Conservation (phyloP, 164 flowering plant species). For the Chimonanthus salicifolius region DNA sequence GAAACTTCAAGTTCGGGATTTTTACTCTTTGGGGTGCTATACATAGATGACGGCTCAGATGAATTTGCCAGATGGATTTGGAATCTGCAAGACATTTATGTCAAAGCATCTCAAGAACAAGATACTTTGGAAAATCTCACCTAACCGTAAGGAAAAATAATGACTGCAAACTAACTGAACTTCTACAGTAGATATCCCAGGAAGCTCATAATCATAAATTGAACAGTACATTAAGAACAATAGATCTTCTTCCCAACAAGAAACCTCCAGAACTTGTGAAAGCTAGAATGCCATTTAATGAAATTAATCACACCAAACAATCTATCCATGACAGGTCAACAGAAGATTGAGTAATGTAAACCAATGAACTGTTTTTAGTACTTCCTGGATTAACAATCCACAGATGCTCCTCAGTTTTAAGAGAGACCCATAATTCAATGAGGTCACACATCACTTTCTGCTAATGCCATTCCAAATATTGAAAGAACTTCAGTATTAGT, state of each 20-base stretch:
- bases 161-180: background rate
- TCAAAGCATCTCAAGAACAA: conserved; percentile 6
- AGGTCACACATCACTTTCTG: background rate
- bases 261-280: background rate
- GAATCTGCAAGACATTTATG: conserved; percentile 26
- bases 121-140: background rate
- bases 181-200: no score
- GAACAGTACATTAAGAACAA: background rate
- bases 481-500: no score
- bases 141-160: background rate
- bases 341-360: background rate
- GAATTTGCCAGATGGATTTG: conserved; percentile 20
- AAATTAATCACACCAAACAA: background rate
- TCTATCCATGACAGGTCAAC: background rate
- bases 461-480: background rate
- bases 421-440: background rate
- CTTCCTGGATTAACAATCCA: no score
- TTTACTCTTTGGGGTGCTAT: conserved; percentile 14
- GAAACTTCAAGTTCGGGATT: conserved; percentile 20
- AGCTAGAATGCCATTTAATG: background rate
- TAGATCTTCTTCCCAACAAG: background rate
- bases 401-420: no score
- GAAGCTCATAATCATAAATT: background rate
- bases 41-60: conserved; percentile 19
- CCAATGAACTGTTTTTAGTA: no score